These are phyloP conservation scores for Candida manassasensis DNA, from an alignment of 805 yeast species.

Conservation along the genomic window DNA sequence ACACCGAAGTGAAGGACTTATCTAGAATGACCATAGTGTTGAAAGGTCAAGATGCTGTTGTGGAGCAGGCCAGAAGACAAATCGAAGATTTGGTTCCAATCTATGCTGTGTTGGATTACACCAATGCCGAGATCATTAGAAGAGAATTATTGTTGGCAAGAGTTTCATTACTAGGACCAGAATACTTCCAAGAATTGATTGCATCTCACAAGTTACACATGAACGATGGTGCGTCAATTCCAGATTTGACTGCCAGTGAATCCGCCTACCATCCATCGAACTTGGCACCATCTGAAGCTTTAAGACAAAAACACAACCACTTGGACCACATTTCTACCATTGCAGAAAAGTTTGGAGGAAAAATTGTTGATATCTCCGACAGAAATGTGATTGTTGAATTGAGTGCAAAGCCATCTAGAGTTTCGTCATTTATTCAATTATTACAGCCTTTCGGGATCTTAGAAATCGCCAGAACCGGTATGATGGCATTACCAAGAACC, in stretches of 20 bases:
- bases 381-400: conserved; percentile 92
- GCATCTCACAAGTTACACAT: conserved; percentile 67
- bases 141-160: conserved; percentile 90
- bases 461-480: conserved; percentile 95
- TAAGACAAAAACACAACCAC: conserved; percentile 90
- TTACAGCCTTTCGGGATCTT: conserved; percentile 94
- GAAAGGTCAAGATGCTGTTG: conserved; percentile 91
- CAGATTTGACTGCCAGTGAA: conserved; percentile 41
- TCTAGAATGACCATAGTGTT: conserved; percentile 96
- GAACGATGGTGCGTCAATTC: conserved; percentile 35
- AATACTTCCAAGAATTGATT: conserved; percentile 90
- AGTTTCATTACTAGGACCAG: conserved; percentile 94
- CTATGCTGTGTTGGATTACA: conserved; percentile 93
- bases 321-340: conserved; percentile 77
- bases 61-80: conserved; percentile 97
- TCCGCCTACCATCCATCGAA: conserved; percentile 79
- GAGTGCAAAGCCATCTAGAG: conserved; percentile 87
- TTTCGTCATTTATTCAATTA: conserved; percentile 80
- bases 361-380: conserved; percentile 85
- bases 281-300: conserved; percentile 83
- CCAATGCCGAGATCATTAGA: conserved; percentile 82
- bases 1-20: conserved; percentile 91
- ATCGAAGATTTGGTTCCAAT: conserved; percentile 97
- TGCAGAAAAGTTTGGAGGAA: conserved; percentile 87
- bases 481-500: conserved; percentile 98